phyloP scores from a whole-genome alignment of 345 rosid species.

The Citropsis articulata region DNA sequence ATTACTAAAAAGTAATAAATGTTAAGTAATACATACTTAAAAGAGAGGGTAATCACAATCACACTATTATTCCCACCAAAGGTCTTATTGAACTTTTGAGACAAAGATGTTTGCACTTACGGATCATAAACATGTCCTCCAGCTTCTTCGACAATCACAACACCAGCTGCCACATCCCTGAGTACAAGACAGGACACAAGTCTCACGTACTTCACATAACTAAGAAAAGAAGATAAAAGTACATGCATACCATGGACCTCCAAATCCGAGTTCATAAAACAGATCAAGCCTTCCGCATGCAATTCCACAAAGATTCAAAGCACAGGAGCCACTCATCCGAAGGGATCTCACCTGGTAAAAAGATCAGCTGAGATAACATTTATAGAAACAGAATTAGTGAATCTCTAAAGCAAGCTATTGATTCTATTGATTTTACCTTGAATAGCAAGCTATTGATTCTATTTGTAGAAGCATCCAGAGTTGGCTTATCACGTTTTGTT shows the following conservation, averaged over 20 bases:
- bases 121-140: slow-evolving; percentile 93
- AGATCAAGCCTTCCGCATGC: slow-evolving; percentile 89
- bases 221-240: background rate
- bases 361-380: slow-evolving; percentile 8
- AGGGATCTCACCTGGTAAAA: slow-evolving; percentile 78
- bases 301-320: slow-evolving; percentile 88
- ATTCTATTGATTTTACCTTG: slow-evolving; percentile 72
- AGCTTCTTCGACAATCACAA: slow-evolving; percentile 81
- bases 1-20: background rate
- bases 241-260: slow-evolving; percentile 81
- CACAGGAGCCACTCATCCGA: slow-evolving; percentile 94
- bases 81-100: background rate
- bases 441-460: slow-evolving; percentile 75
- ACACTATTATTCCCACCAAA: background rate
- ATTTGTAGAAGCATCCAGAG: slow-evolving; percentile 65
- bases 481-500: slow-evolving; percentile 69
- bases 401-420: slow-evolving; percentile 73
- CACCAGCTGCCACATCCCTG: slow-evolving; percentile 98
- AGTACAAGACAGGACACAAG: slow-evolving; percentile 7
- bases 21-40: background rate
- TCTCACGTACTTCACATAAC: background rate
- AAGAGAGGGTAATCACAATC: background rate
- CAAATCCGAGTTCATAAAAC: slow-evolving; percentile 76
- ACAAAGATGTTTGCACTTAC: slow-evolving; percentile 42
- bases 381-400: background rate